Percentiles rank a stretch among this genome's conserved stretches.
Conservation (phyloP, 1,284 basidiomycete genomes). For the Trametes polyzona region DNA sequence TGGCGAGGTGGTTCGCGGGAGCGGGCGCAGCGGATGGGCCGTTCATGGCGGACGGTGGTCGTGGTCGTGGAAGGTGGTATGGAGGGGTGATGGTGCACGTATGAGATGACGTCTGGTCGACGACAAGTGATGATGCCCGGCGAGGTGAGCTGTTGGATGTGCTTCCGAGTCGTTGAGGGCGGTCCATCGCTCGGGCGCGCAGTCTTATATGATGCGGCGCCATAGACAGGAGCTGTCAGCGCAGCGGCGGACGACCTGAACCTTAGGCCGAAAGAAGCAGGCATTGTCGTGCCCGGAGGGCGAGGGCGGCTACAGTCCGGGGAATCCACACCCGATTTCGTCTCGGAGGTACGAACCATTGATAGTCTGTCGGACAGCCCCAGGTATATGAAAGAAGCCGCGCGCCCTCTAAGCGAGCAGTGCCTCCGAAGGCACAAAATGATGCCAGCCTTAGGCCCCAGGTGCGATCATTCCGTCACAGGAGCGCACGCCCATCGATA, state of each 20-base stretch:
- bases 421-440: conserved; percentile 20
- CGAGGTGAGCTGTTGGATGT: conserved; percentile 5
- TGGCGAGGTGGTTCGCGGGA: conserved; percentile 11
- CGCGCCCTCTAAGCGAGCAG: conserved; percentile 20
- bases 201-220: conserved; percentile 12
- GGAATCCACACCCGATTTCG: conserved; percentile 21
- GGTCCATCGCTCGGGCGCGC: neutral
- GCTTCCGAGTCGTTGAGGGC: conserved; percentile 10
- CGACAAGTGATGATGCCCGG: conserved; percentile 2
- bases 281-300: conserved; percentile 11
- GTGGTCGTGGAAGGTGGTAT: neutral
- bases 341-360: conserved; percentile 20
- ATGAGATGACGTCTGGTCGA: neutral
- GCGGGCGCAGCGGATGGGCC: conserved; percentile 14
- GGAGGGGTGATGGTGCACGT: neutral
- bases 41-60: conserved; percentile 23
- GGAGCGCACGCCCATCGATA: neutral
- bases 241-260: conserved; percentile 7
- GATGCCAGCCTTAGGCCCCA: conserved; percentile 3
- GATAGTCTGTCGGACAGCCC: conserved; percentile 26
- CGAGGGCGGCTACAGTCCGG: conserved; percentile 19
- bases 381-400: conserved; percentile 21
- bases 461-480: neutral
- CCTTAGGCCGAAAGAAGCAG: conserved; percentile 20
- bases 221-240: conserved; percentile 25